Conservation (phyloP, 441 rosid species). For the Brassica hybrid region DNA sequence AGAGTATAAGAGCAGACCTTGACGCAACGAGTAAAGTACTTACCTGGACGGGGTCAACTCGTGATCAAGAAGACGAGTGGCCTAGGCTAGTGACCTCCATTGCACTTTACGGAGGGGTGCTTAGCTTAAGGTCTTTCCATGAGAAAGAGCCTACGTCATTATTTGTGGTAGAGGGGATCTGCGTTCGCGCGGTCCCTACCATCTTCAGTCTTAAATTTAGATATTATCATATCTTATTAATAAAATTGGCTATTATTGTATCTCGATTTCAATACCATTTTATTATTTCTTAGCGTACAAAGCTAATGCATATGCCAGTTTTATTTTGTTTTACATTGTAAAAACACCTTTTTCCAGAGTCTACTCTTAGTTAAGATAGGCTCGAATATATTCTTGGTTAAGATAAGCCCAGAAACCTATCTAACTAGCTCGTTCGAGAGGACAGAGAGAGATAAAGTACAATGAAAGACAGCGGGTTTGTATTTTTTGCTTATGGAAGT, state of each 20-base stretch:
- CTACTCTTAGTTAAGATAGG: too few relatives aligned
- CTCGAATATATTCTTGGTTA: too few relatives aligned
- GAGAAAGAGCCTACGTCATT: constrained; percentile 64
- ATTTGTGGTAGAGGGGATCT: constrained; percentile 68
- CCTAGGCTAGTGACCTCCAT: constrained; percentile 43
- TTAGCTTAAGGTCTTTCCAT: constrained; percentile 38
- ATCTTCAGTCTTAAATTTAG: background rate
- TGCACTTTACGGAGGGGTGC: constrained; percentile 32
- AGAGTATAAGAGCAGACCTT: background rate
- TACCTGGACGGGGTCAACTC: constrained; percentile 43
- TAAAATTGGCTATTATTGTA: too few relatives aligned
- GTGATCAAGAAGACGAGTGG: constrained; percentile 39
- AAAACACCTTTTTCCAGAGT: too few relatives aligned
- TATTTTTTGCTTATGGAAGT: background rate
- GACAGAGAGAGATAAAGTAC: background rate
- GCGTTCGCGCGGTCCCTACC: constrained; percentile 72
- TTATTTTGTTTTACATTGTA: too few relatives aligned
- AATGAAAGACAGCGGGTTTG: background rate
- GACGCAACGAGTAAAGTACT: background rate
- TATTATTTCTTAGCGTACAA: too few relatives aligned
- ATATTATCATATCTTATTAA: background rate
- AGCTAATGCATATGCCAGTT: too few relatives aligned
- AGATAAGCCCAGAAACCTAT: background rate
- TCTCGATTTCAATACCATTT: too few relatives aligned
- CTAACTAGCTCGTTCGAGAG: background rate